phyloP scores from a whole-genome alignment of 192 early-diverging fungal genomes.

The Dispira parvispora region DNA sequence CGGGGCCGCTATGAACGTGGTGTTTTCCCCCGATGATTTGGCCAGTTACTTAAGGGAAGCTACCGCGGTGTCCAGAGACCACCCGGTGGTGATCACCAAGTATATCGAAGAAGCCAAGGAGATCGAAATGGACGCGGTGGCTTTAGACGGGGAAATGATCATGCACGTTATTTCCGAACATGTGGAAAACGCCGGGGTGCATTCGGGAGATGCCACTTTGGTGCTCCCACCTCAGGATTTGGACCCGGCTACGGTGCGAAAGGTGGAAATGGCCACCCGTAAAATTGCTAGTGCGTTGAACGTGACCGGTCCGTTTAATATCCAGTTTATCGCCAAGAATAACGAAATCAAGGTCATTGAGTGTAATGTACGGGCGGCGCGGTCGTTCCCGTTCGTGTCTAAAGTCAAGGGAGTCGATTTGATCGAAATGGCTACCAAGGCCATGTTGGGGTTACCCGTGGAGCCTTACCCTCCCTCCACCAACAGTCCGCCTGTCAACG shows the following conservation, averaged over 20 bases:
- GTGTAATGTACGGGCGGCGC: constrained; percentile 92
- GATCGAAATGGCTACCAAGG: constrained; percentile 92
- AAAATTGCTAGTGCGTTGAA: constrained; percentile 88
- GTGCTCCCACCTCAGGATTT: constrained; percentile 91
- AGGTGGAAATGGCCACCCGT: constrained; percentile 79
- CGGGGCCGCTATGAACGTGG: constrained; percentile 98
- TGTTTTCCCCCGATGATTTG: constrained; percentile 70
- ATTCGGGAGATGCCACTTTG: constrained; percentile 96
- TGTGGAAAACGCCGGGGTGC: constrained; percentile 97
- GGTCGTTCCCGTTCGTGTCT: constrained; percentile 95
- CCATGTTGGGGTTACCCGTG: constrained; percentile 73
- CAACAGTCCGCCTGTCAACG: constrained; percentile 13
- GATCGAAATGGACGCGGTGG: constrained; percentile 98
- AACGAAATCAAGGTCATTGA: constrained; percentile 99
- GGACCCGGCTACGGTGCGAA: constrained; percentile 81
- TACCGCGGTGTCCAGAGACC: constrained; percentile 76
- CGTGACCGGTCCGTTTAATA: constrained; percentile 96
- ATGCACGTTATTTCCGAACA: constrained; percentile 96
- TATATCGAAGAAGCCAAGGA: constrained; percentile 98
- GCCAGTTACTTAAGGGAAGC: constrained; percentile 76
- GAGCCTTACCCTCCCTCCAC: constrained; percentile 60
- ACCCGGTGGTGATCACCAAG: constrained; percentile 96
- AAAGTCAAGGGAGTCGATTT: constrained; percentile 90
- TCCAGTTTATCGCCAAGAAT: constrained; percentile 99
- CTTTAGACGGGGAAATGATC: constrained; percentile 76